Evolutionary conservation across 495 filamentous ascomycete species (phyloP), one percentile per base, ranked within the genome.

Genomic region (Neurospora hispaniola): DNA sequence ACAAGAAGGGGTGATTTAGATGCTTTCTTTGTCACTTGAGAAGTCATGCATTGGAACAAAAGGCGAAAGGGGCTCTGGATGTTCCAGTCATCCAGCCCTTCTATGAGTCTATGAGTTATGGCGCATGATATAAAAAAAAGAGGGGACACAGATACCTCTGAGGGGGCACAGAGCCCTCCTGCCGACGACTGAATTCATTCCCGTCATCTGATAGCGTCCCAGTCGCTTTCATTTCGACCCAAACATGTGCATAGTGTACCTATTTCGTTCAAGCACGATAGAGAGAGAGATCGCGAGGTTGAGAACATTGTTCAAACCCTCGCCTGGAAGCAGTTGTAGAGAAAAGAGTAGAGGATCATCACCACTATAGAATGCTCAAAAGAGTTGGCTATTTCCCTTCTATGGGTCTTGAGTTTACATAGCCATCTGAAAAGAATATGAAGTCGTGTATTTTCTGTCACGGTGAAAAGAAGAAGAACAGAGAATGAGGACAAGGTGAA

Each of bases 1-100:
- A 71, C 73, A 80, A 79, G 77, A 81, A 78, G 71, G 76, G 75
- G 76, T 75, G 72, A 72, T 44, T 74, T 75, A 70, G 46, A 74
- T 46, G 71, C 43, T 75, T 48, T 75, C 73, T 72, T 72, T 70
- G 35, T 6, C 1, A 38, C 4, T 4, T 38, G 35, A 38, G 35
- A 38, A 38, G 35, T 38, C 35, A 38, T 38, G 35, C 35, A 38
- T 38, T 38, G 35, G 35, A 38, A 38, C 35, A 38, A 38, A 66
- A 66, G 27, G 5, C 23, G 54, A 3, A 5, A 18, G 14, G 54
- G 6, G 7, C 7, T 62, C 16, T 35, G 54, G 6, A 62, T 62
- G 14, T 62, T 31, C 54, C 54, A 62, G 54, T 35, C 54, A 62
- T 62, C 6, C 54, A 66, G 23, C 54, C 14, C 54, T 18, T 66